Evolutionary conservation across 177 flowering plant species (phyloP).

Genomic region (Vitis hybrid): DNA sequence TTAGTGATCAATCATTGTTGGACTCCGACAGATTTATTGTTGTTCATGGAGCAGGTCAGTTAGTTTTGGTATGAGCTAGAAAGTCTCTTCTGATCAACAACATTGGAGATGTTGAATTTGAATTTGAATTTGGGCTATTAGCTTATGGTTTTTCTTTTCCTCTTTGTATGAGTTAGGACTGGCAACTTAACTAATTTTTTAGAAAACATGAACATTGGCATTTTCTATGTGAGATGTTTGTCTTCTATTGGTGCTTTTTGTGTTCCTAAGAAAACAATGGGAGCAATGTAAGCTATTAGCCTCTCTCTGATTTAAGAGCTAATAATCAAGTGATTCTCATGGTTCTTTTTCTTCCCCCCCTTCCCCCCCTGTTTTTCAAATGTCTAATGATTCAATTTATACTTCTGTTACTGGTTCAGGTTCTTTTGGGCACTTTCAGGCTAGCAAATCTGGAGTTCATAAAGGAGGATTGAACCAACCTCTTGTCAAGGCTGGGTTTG

Average conservation of each 20-base stretch:
- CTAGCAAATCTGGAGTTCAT: conserved; percentile 95
- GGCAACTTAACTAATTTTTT: no score
- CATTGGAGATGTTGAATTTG: background rate
- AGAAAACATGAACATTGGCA: background rate
- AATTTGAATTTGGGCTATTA: background rate
- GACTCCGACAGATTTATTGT: conserved; percentile 57
- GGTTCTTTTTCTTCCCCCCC: no score
- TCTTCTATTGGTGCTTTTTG: background rate
- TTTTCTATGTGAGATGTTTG: background rate
- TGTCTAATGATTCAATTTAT: background rate
- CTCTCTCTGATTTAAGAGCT: background rate
- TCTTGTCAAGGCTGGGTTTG: conserved; percentile 96
- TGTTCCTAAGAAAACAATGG: background rate
- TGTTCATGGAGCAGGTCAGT: conserved; percentile 94
- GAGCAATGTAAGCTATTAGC: background rate
- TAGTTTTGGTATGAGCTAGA: background rate
- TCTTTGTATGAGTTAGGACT: no score
- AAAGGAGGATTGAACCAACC: conserved; percentile 76
- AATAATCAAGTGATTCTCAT: background rate
- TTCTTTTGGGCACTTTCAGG: conserved; percentile 98
- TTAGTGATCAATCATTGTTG: conserved; percentile 29
- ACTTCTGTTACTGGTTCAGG: conserved; percentile 44
- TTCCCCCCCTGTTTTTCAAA: background rate
- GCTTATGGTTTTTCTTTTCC: background rate
- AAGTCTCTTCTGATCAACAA: background rate